phyloP scores from a whole-genome alignment of 441 rosid genomes.

The Croton setiger region DNA sequence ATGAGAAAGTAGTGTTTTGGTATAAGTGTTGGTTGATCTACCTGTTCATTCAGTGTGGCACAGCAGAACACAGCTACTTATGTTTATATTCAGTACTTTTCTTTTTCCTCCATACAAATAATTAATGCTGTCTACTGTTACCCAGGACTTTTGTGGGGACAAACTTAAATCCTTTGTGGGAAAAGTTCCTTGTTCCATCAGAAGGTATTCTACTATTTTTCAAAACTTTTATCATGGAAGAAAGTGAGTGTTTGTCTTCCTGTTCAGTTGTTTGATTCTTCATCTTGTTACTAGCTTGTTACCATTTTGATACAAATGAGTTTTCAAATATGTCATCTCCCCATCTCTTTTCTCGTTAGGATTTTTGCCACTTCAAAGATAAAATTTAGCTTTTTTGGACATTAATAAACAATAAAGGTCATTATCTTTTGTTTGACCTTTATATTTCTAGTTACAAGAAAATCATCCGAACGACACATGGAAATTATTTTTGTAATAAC shows the following conservation, averaged over 20 bases:
- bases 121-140: conserved; percentile 24
- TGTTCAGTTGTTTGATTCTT: not conserved
- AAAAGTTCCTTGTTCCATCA: conserved; percentile 66
- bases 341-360: not conserved
- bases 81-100: conserved; percentile 6
- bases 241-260: not conserved
- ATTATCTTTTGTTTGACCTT: not conserved
- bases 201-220: conserved; percentile 44
- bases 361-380: not conserved
- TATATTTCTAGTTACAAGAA: not conserved
- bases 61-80: conserved; percentile 1
- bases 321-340: conserved; percentile 5
- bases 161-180: conserved; percentile 83
- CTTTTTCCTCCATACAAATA: conserved; percentile 15
- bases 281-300: conserved; percentile 7
- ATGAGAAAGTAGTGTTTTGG: not conserved
- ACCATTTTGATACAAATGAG: not conserved
- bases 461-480: not conserved
- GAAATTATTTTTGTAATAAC: not conserved
- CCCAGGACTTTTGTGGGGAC: conserved; percentile 91
- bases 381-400: not conserved
- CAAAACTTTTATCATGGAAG: not conserved
- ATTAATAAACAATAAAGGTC: not conserved
- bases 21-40: not conserved
- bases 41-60: not conserved